Base-by-base conservation (phyloP, 2,329 filamentous ascomycete species). In the Delphinella strobiligena region DNA sequence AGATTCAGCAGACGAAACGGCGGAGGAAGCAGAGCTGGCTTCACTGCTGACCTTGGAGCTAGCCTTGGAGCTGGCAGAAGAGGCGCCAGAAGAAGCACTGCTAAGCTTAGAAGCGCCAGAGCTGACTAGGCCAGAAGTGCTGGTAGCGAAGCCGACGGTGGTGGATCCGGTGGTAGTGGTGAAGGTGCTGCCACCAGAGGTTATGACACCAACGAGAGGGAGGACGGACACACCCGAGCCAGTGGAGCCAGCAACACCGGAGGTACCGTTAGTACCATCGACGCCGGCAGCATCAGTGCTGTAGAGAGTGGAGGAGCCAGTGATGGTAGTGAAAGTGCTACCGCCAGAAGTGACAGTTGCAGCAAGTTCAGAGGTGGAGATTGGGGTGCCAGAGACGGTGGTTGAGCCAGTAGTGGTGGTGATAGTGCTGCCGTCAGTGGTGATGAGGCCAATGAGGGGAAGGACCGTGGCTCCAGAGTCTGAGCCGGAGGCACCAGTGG, bases 261-360 rank as follows among this genome's bases (percentile, higher is more conserved):
- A 43, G 14, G 44, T 37, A 41, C 34, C 40, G 31, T 27, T 41
- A 30, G 37, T 34, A 19, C 27, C 36, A 16, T 39, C 33, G 31
- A 37, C 37, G 22, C 22, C 42, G 38, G 30, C 38, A 31, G 45
- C 47, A 14, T 32, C 40, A 14, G 35, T 36, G 31, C 45, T 43
- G 45, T 45, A 58, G 53, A 58, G 53, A 41, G 56, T 59, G 43
- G 54, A 58, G 34, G 47, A 48, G 40, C 56, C 56, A 36, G 54
- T 56, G 27, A 51, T 54, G 35, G 55, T 57, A 34, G 49, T 51
- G 46, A 51, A 49, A 33, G 46, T 51, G 31, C 51, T 51, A 46
- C 50, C 55, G 30, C 43, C 46, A 5, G 49, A 44, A 37, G 53
- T 54, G 39, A 56, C 44, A 40, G 55, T 45, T 8, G 47, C 51